Base-by-base conservation (phyloP, 352 stramenopile species). In the Globisporangium emineosum region DNA sequence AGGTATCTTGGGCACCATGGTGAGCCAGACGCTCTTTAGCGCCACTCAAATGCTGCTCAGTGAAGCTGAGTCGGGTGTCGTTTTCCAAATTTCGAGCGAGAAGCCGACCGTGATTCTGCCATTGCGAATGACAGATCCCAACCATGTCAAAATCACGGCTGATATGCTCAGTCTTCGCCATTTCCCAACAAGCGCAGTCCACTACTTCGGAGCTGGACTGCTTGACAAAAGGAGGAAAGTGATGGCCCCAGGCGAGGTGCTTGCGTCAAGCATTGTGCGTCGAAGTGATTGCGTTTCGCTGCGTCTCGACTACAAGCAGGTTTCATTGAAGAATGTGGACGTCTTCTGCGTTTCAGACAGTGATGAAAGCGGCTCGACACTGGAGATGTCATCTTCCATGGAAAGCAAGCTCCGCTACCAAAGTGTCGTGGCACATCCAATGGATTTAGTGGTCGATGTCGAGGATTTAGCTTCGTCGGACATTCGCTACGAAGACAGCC, bases 1-100 rank as follows among this genome's bases (percentile, higher is more conserved):
- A 73, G 86, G 86, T 12, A 79, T 95, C 35, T 66, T 93, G 37
- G 86, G 86, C 27, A 67, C 81, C 2, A 84, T 93, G 63, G 72
- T 93, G 45, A 88, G 71, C 29, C 73, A 91, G 32, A 93, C 84
- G 8, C 57, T 93, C 21, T 71, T 81, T 23, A 90, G 69, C 29
- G 86, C 86, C 10, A 93, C 86, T 19, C 86, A 91, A 57, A 32
- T 93, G 33, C 60, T 94, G 15, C 67, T 94, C 7, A 77, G 78
- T 30, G 71, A 91, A 71, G 73, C 88, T 32, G 81, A 88, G 40
- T 71, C 78, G 17, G 81, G 68, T 19, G 70, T 90, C 29, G 64
- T 80, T 13, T 68, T 94, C 2, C 47, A 82, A n/a, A 58, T 92
- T 23, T 75, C 64, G 21, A 71, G 88, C 37, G 61, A 78, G 32